These are phyloP conservation scores for Lonicera japonica DNA, from an alignment of 129 eudicot genomes.

Conservation along the genomic window DNA sequence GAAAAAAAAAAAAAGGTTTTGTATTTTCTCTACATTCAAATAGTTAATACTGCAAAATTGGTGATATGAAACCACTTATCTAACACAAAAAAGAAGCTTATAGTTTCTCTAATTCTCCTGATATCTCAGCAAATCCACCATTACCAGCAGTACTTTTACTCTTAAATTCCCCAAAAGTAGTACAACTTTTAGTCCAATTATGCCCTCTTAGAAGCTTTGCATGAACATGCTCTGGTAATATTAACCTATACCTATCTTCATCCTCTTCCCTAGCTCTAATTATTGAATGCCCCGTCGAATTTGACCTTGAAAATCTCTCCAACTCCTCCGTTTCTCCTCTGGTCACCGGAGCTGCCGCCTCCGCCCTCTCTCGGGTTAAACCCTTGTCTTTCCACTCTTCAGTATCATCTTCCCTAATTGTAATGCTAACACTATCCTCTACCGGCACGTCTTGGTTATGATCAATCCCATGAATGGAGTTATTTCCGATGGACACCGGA, in stretches of 20 bases:
- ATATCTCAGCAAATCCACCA: conserved; percentile 37
- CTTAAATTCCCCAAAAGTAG: conserved; percentile 51
- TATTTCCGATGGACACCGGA: conserved; percentile 11
- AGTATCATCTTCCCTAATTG: conserved; percentile 38
- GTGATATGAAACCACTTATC: too few relatives aligned
- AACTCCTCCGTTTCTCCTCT: conserved; percentile 15
- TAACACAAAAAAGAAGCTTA: neutral
- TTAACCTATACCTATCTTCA: conserved; percentile 53
- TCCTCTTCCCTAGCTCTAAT: conserved; percentile 25
- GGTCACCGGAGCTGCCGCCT: conserved; percentile 15
- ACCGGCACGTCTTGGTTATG: conserved; percentile 20
- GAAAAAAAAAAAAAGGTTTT: too few relatives aligned
- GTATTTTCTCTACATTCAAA: too few relatives aligned
- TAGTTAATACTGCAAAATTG: too few relatives aligned
- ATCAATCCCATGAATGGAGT: conserved; percentile 26
- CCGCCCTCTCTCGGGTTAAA: conserved; percentile 9
- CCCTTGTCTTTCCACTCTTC: conserved; percentile 14
- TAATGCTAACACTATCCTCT: conserved; percentile 32
- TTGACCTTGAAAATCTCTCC: conserved; percentile 44
- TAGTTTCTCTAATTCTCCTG: conserved; percentile 9
- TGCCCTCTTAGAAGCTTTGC: conserved; percentile 47
- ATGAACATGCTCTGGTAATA: conserved; percentile 60
- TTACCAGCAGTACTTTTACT: conserved; percentile 21
- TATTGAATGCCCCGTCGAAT: conserved; percentile 86
- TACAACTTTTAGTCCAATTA: conserved; percentile 51